Conservation (phyloP, 2,329 filamentous ascomycete species). For the Neoarthrinium moseri region DNA sequence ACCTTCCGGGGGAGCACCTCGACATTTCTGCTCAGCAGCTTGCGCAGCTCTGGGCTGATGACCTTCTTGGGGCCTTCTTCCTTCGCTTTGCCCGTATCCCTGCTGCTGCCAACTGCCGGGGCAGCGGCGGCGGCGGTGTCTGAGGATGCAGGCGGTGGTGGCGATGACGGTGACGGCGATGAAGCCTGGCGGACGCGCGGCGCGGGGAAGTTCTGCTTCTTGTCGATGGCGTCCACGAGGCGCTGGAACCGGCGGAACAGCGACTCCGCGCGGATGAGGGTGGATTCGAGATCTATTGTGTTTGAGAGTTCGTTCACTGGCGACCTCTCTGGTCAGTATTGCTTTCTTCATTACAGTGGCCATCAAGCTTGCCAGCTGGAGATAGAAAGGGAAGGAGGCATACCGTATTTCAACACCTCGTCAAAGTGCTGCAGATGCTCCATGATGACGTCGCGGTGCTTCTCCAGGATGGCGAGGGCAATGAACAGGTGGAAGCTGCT, state of each 20-base stretch:
- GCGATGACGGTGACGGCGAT: constrained; percentile 16
- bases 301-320: constrained; percentile 94
- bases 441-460: constrained; percentile 96
- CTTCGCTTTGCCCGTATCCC: constrained; percentile 35
- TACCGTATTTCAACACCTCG: constrained; percentile 94
- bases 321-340: no score
- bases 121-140: constrained; percentile 14
- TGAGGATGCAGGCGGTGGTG: constrained; percentile 13
- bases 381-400: constrained; percentile 28
- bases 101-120: no score
- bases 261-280: constrained; percentile 81
- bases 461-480: constrained; percentile 90
- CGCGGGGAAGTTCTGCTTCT: constrained; percentile 80
- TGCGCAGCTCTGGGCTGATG: constrained; percentile 57
- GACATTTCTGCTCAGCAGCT: constrained; percentile 44
- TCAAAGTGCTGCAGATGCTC: constrained; percentile 91
- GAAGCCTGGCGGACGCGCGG: constrained; percentile 33
- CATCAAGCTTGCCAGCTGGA: no score
- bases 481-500: constrained; percentile 94
- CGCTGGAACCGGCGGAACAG: constrained; percentile 87
- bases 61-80: constrained; percentile 40
- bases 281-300: constrained; percentile 86
- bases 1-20: constrained; percentile 26
- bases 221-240: constrained; percentile 87
- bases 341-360: no score